Percentiles rank a stretch among this genome's conserved stretches.
phyloP scores from a whole-genome alignment of 140 eudicot genomes.

The Ambrosia hybrid region DNA sequence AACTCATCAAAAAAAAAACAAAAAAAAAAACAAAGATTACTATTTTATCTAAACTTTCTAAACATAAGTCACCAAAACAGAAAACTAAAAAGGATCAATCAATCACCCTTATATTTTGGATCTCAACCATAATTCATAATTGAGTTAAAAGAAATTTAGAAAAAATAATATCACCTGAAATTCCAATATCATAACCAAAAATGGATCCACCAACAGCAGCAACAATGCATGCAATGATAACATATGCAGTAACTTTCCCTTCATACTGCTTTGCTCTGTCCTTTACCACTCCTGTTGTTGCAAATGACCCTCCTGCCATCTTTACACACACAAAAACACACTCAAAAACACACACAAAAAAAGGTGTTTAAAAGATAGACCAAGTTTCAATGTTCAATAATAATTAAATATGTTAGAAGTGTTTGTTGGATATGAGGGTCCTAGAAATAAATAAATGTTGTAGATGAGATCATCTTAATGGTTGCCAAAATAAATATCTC shows the following conservation, averaged over 20 bases:
- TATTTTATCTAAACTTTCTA: slow-evolving; percentile 5
- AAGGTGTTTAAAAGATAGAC: slow-evolving; percentile 25
- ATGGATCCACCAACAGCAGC: slow-evolving; percentile 90
- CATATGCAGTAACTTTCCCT: slow-evolving; percentile 77
- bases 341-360: neutral
- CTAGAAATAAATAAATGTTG: slow-evolving; percentile 15
- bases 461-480: slow-evolving; percentile 19
- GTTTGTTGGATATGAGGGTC: slow-evolving; percentile 21
- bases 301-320: slow-evolving; percentile 83
- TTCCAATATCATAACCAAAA: slow-evolving; percentile 90
- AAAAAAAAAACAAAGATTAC: neutral
- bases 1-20: neutral
- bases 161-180: slow-evolving; percentile 56
- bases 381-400: slow-evolving; percentile 12
- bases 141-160: neutral
- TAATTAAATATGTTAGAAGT: slow-evolving; percentile 5
- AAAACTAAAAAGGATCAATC: neutral
- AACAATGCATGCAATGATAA: slow-evolving; percentile 68
- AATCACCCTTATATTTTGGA: neutral
- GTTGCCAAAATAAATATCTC: slow-evolving; percentile 3
- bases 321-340: slow-evolving; percentile 17
- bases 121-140: neutral
- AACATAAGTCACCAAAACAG: slow-evolving; percentile 7
- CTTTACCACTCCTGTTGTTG: slow-evolving; percentile 60
- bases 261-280: slow-evolving; percentile 71